A percentile compares a stretch with the other conserved stretches of the same genome.
Evolutionary conservation across 1,284 basidiomycete species (phyloP).

Genomic region (Phellopilus nigrolimitatus): DNA sequence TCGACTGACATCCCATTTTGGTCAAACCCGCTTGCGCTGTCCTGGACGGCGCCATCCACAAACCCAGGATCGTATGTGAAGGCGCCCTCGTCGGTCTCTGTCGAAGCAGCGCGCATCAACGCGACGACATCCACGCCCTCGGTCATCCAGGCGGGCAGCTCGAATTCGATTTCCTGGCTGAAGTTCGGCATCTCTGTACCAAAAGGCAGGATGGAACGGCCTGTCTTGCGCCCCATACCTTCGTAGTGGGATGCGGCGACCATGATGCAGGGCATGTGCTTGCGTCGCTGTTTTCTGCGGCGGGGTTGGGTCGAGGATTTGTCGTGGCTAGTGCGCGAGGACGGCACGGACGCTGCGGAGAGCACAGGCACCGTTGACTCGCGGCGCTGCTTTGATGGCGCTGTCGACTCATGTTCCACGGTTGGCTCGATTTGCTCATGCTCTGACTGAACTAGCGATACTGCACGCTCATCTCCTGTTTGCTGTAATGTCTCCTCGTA

Average conservation of each 20-base stretch:
- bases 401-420: not conserved
- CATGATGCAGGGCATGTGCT: slow-evolving; percentile 6
- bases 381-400: not conserved
- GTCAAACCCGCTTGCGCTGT: not conserved
- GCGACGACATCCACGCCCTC: not conserved
- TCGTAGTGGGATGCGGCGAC: slow-evolving; percentile 15
- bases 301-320: too few species aligned
- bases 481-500: too few species aligned
- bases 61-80: not conserved
- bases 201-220: slow-evolving; percentile 14
- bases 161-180: slow-evolving; percentile 7
- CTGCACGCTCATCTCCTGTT: too few species aligned
- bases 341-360: not conserved
- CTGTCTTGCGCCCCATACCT: slow-evolving; percentile 9
- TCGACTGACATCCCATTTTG: not conserved
- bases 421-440: not conserved
- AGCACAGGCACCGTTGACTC: not conserved
- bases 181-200: slow-evolving; percentile 13
- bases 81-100: not conserved
- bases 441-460: too few species aligned
- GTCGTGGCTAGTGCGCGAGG: too few species aligned
- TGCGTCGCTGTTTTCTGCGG: not conserved
- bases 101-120: too few species aligned
- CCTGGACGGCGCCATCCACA: not conserved
- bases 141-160: slow-evolving; percentile 6